Base-by-base conservation (phyloP, 1,284 basidiomycete genomes). In the Cutaneotrichosporon arboriforme region DNA sequence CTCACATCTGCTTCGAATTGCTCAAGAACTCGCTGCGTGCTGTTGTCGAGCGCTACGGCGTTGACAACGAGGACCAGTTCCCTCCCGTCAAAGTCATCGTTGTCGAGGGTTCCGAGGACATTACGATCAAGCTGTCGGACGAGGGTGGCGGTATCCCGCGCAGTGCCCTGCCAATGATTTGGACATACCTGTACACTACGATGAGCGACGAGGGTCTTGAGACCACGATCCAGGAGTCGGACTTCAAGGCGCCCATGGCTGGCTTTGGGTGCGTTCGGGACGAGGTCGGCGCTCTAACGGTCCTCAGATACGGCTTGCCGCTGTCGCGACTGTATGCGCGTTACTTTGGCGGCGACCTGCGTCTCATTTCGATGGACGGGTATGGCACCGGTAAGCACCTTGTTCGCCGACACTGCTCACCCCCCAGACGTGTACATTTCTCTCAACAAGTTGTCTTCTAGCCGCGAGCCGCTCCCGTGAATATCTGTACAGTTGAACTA, bases 201-300 rank as follows among this genome's bases (percentile, higher is more conserved):
- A 97, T 97, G 84, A 87, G 90, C 49, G 84, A 84, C 4, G 87
- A 91, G 73, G 85, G 83, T 26, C 81, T 97, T 40, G 89, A 91
- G 62, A 85, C 87, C 20, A 78, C 93, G 64, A 93, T 94, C 72
- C 84, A 87, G 60, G 86, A 85, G 21, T 88, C 86, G 54, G 94
- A 98, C 75, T 97, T 97, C 76, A 91, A 92, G 34, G 94, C 94
- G 4, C 94, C 94, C 1, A 96, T 98, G 92, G 94, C 94, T 38
- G 94, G 94, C 3, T 97, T 93, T 67, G 91, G 47, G 47, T 64
- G 41, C 46, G 59, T 60, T 41, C 34, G 18, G 22, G 26, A 31
- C 26, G 26, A 31, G 26, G 26, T 31, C 13, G 93, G 93, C 4
- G 93, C 93, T 1, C 96, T 97, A 90, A 93, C 93, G 38, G 94